Evolutionary conservation across 345 rosid species (phyloP), one percentile per base, ranked within the genome.

Genomic region (Syzygium grande): DNA sequence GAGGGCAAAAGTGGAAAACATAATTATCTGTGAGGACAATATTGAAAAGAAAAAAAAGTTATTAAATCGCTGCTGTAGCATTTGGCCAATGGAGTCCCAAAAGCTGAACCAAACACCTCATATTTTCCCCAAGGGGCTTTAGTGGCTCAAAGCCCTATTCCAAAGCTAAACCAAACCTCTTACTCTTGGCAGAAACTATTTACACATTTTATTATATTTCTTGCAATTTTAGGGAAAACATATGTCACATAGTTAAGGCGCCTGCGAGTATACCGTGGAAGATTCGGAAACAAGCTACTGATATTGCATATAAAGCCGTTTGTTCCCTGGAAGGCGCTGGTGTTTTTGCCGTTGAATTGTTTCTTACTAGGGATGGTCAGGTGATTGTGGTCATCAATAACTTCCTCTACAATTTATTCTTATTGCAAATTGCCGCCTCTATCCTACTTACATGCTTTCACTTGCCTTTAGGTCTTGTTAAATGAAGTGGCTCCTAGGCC

Each of bases 401-500:
- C 52, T 55, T 68, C 11, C 41, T 46, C 80, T 6, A 38, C 25
- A 23, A n/a, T 58, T 43, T 85, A 25, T 58, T 52, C 86, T 84
- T 84, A 14, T 29, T 84, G 53, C 59, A 8, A 52, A 61, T 9
- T 51, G 51, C 38, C 0, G 2, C 12, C n/a, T 52, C 80, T 84
- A 56, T 52, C 22, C 46, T 83, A 89, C 59, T 85, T 59, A 41
- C 52, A 23, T 52, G 56, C 29, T 11, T 86, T 77, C 80, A 46
- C 54, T 84, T 88, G 41, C 84, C 84, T 52, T 61, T 90, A 98
- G 99, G 94, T 98, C 86, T 88, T 96, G 87, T 92, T 98, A 52
- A 98, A 98, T 92, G 99, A 98, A 92, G 99, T 98, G 84, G 99
- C 99, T 54, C 98, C 99, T 7, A 95, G 99, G 92, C 97, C 98